These are phyloP conservation scores for Peronosclerospora sorghi DNA, from an alignment of 352 stramenopile genomes.

Conservation along the genomic window DNA sequence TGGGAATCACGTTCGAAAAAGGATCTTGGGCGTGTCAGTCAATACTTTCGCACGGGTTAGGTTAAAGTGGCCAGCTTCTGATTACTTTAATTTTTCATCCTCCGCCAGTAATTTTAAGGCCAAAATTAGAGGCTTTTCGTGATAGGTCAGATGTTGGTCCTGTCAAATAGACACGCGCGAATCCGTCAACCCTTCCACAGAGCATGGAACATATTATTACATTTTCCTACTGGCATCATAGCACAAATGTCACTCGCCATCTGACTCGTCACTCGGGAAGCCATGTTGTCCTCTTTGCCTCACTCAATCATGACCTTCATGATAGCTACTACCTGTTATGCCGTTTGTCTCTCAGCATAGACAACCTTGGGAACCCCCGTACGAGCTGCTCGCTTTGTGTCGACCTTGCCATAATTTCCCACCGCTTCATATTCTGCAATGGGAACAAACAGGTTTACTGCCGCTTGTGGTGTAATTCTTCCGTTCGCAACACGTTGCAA, in stretches of 20 bases:
- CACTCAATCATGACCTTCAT: constrained; percentile 79
- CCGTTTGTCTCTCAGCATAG: constrained; percentile 90
- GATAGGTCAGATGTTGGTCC: constrained; percentile 44
- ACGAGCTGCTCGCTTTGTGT: constrained; percentile 78
- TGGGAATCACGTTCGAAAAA: too few species aligned
- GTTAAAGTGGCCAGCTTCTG: too few species aligned
- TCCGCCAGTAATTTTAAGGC: constrained; percentile 27
- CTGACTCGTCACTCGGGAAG: constrained; percentile 56
- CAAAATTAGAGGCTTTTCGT: constrained; percentile 59
- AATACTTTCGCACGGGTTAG: too few species aligned
- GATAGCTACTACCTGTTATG: constrained; percentile 83
- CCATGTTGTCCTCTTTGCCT: constrained; percentile 57
- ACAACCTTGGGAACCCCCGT: constrained; percentile 93
- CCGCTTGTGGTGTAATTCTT: constrained; percentile 24
- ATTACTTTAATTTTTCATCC: neutral
- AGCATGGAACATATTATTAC: too few species aligned
- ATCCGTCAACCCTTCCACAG: too few species aligned
- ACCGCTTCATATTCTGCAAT: constrained; percentile 38
- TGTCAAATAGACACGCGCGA: constrained; percentile 4
- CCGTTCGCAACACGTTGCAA: constrained; percentile 47
- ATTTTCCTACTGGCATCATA: constrained; percentile 27
- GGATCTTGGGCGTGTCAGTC: too few species aligned
- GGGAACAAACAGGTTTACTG: constrained; percentile 17
- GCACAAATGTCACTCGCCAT: constrained; percentile 30
- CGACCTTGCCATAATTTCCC: constrained; percentile 70